Evolutionary conservation across 768 basidiomycete genomes (phyloP).

Genomic region (Russula emetica): DNA sequence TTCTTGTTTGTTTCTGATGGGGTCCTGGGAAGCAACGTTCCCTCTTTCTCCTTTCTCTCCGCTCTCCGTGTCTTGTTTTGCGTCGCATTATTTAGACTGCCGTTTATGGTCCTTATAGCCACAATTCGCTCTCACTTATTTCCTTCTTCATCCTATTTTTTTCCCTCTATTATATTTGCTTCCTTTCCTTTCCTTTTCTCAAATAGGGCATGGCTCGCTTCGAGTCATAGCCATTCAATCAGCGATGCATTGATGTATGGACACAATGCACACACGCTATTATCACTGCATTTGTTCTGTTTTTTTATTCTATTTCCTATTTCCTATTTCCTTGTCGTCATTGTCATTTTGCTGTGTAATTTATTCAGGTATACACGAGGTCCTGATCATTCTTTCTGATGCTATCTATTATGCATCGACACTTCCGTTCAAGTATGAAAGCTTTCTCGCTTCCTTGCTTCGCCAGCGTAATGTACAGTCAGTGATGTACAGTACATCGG

Average conservation of each 20-base stretch:
- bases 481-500: too few species aligned
- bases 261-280: neutral
- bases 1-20: neutral
- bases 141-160: neutral
- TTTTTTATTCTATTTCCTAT: neutral
- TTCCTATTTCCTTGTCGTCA: too few species aligned
- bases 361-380: neutral
- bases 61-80: neutral
- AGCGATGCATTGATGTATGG: neutral
- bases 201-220: too few species aligned
- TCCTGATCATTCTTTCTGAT: neutral
- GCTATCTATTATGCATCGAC: too few species aligned
- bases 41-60: neutral
- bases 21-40: neutral
- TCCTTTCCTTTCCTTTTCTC: too few species aligned
- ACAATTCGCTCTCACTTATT: neutral
- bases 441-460: too few species aligned
- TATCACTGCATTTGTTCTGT: neutral
- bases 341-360: neutral
- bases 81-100: neutral
- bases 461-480: too few species aligned
- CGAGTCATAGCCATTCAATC: neutral
- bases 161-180: too few species aligned
- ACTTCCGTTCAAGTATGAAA: neutral
- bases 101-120: neutral